Base-by-base conservation (phyloP, 1,284 basidiomycete genomes). In the Moesziomyces parantarcticus region DNA sequence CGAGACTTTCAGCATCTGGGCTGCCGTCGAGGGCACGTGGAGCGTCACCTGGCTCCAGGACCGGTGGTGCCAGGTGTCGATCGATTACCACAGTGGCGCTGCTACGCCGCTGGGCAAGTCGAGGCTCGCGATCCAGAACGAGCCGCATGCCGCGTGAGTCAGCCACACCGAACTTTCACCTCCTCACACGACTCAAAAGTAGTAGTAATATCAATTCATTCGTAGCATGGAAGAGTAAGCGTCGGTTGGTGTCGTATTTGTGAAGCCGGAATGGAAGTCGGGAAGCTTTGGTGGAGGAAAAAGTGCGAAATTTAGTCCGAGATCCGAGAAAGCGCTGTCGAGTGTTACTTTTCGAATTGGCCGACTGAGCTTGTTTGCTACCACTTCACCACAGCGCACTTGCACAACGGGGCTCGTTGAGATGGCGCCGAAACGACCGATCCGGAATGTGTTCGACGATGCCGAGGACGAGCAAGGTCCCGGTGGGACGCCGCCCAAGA, bases 21-120 rank as follows among this genome's bases (percentile, higher is more conserved):
- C 93, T 9, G 90, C 92, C 4, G 85, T 92, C 50, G 93, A 96
- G 87, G 94, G 94, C 10, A 70, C 66, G 25, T 95, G 93, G 92
- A 92, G 90, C 14, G 92, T 98, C n/a, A 93, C 92, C 6, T 93
- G 90, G 58, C 90, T 96, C 56, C 89, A 91, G 21, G 93, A 96
- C 84, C 88, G 88, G 45, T 92, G 89, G 81, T 96, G 94, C 51
- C 78, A 76, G 40, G 79, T 81, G 20, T 75, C 72, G 53, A 46
- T 79, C 34, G 77, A 76, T 41, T 64, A 75, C 26, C 56, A 66
- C 26, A 79, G 77, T 50, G 77, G 77, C 4, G 65, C 71, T 7
- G 66, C 71, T 16, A 74, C 66, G 20, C 61, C 71, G 55, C 47
- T 74, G 49, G 71, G 71, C 21, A 74, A 74, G 52, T 58, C 55